Conservation (phyloP, 768 basidiomycete genomes). For the Serendipita sp. region DNA sequence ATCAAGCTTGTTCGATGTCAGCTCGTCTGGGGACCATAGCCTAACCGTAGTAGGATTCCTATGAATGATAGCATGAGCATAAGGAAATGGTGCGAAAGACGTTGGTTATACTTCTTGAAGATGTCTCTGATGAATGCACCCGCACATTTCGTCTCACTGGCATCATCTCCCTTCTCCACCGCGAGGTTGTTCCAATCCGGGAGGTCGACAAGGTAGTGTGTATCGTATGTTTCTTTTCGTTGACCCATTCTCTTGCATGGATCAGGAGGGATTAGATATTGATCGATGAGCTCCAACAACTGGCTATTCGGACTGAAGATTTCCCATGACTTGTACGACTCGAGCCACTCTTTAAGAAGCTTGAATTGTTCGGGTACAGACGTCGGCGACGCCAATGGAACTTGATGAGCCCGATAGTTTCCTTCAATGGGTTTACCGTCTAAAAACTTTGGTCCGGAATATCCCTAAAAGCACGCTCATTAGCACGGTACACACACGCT, state of each 20-base stretch:
- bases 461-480: slow-evolving; percentile 24
- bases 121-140: slow-evolving; percentile 43
- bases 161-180: slow-evolving; percentile 36
- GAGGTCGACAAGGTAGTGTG: slow-evolving; percentile 41
- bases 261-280: slow-evolving; percentile 35
- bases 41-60: slow-evolving; percentile 68
- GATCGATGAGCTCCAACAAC: slow-evolving; percentile 30
- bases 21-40: slow-evolving; percentile 82
- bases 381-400: slow-evolving; percentile 63
- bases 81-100: neutral
- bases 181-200: slow-evolving; percentile 48
- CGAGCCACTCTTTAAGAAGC: slow-evolving; percentile 54
- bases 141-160: slow-evolving; percentile 63
- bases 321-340: slow-evolving; percentile 49
- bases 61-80: neutral
- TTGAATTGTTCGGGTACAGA: slow-evolving; percentile 45
- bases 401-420: slow-evolving; percentile 76
- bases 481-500: neutral
- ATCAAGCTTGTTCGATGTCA: slow-evolving; percentile 78
- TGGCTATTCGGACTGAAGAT: slow-evolving; percentile 33
- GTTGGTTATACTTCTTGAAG: slow-evolving; percentile 29
- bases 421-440: slow-evolving; percentile 64
- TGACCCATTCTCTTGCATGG: slow-evolving; percentile 59
- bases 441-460: slow-evolving; percentile 48
- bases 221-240: slow-evolving; percentile 48